Base-by-base conservation (phyloP, 2,329 filamentous ascomycete species). In the Alternaria dauci region DNA sequence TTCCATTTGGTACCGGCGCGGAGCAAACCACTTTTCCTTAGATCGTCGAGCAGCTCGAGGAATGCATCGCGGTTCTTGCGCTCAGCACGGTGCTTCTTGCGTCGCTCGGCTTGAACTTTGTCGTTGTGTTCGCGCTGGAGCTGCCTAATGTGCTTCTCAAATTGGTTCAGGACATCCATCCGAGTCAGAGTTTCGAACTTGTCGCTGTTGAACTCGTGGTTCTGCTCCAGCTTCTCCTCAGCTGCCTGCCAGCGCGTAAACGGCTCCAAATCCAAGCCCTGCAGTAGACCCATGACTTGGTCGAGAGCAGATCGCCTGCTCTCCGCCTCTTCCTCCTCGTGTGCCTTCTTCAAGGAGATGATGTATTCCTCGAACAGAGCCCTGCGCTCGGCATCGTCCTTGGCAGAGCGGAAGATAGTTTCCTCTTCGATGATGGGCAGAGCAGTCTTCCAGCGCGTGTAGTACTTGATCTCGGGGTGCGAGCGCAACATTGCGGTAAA, bases 211-310 rank as follows among this genome's bases (percentile, higher is more conserved):
- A 96, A 93, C 65, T 88, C 89, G 65, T 89, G 86, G 76, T 91
- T 92, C 54, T 88, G 87, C 73, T 92, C 88, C 70, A 99, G 91
- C 72, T 91, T 87, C 67, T 88, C 87, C 78, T 96, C 92, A 47
- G 93, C 95, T 72, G 97, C 92, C 54, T 91, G 88, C 96, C 96
- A 99, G 68, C 93, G 90, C 39, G 94, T 97, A 78, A 97, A 97
- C 2, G 94, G 92, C 76, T 97, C 94, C 61, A 97, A 84, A 70
- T 95, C 87, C 52, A 99, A 85, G 69, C 88, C 88, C 50, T 91
- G 89, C 42, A 99, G 82, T 58, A 98, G 86, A 39, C 88, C 87
- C 55, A 91, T 87, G 44, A 99, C 85, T 43, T 94, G 91, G 70
- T 94, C 91, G 84, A 96, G 90, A 48, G 94, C 95, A 44, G 88